Conservation (phyloP, 2,329 filamentous ascomycete genomes). For the Paramyrothecium sp. region DNA sequence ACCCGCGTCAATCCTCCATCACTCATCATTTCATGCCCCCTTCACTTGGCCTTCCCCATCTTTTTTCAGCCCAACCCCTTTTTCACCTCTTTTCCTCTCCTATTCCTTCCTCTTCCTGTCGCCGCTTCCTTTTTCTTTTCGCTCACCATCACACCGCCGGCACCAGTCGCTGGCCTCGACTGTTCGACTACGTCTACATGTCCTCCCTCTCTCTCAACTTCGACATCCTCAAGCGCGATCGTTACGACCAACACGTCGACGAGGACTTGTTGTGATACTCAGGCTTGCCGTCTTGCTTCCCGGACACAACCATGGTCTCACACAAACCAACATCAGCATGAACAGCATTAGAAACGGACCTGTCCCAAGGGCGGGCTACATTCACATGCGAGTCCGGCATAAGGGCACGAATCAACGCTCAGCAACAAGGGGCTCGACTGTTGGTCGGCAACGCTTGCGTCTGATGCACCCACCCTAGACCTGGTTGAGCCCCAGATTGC, state of each 20-base stretch:
- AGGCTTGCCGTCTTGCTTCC: too few relatives aligned
- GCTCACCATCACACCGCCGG: not conserved
- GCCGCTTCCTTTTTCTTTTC: not conserved
- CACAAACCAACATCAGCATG: slow-evolving; percentile 2
- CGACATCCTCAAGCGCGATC: not conserved
- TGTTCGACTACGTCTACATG: not conserved
- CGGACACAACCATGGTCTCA: not conserved
- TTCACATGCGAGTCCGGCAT: not conserved
- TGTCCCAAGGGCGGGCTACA: slow-evolving; percentile 5
- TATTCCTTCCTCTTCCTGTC: slow-evolving; percentile 1
- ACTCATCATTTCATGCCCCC: not conserved
- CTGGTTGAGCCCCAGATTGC: slow-evolving; percentile 4
- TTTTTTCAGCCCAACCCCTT: slow-evolving; percentile 11
- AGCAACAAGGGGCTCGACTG: not conserved
- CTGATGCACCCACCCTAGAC: not conserved
- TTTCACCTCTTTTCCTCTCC: not conserved
- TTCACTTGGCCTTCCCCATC: slow-evolving; percentile 8
- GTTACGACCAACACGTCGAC: not conserved
- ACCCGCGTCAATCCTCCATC: not conserved
- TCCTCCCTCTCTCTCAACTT: not conserved
- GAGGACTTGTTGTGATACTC: not conserved
- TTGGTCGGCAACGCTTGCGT: not conserved
- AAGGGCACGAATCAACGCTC: not conserved
- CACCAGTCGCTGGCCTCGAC: not conserved
- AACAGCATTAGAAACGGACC: slow-evolving; percentile 10